Evolutionary conservation across 1,139 yeast species (phyloP), one percentile per base, ranked within the genome.

Genomic region (Arxiozyma slooffiae): DNA sequence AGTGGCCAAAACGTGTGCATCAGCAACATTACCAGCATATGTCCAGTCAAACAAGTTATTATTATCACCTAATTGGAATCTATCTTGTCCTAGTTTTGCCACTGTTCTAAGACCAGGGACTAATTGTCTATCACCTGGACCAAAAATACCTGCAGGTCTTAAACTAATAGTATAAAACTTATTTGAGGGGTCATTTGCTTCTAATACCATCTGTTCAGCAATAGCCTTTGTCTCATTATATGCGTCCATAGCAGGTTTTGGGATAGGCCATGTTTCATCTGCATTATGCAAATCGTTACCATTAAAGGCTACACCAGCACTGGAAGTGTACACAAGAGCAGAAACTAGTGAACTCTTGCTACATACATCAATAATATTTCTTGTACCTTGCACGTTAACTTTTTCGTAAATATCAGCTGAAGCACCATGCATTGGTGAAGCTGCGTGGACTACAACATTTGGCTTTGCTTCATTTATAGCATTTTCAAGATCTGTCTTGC

Each of bases 1-100:
- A 2, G 97, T 95, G 1, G 97, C 98, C 50, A 92, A 73, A 9
- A 92, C 89, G 68, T 94, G 99, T 6, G 97, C 84, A 69, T 89
- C 95, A 0, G 98, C 98, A 22, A 94, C 97, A 67, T 94, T 94
- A n/a, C 97, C 97, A n/a, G 85, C 98, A 62, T 89, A 94, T 0
- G 97, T 89, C 85, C 96, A 89, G 66, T 94, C 99, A 63, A 92
- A 94, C 53, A 94, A 71, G 64, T 92, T 92, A 67, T 85, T 81
- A 69, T 94, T 94, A 67, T 87, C 92, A 57, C 99, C 98, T 48
- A 94, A 75, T 68, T 94, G 98, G 68, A 87, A 88, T 67, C 85
- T 85, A 38, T 92, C 85, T 67, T 92, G 97, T 17, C 95, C 96
- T 52, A 81, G 72, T 56, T 77, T 77, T 2, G 96, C 92, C 47